Conservation (phyloP, 495 filamentous ascomycete species). For the Daldinia loculata region DNA sequence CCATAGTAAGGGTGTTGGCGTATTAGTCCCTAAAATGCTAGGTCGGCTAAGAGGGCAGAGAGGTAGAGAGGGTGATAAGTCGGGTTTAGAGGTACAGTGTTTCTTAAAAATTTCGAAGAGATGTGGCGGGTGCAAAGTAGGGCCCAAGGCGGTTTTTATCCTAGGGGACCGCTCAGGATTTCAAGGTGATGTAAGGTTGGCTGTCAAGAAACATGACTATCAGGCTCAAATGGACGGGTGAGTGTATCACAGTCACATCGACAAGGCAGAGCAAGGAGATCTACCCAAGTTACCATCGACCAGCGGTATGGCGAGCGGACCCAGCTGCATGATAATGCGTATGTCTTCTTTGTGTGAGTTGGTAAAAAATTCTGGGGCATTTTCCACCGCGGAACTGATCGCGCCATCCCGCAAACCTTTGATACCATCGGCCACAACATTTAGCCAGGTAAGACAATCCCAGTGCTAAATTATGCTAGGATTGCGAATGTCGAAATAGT, state of each 20-base stretch:
- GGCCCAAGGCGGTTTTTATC: constrained; percentile 27
- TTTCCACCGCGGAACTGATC: constrained; percentile 37
- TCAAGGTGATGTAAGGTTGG: constrained; percentile 15
- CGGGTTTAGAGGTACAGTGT: neutral
- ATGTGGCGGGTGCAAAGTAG: neutral
- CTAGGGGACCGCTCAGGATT: constrained; percentile 2
- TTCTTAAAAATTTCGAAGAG: neutral
- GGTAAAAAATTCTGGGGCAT: constrained; percentile 25
- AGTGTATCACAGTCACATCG: constrained; percentile 36
- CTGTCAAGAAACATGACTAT: constrained; percentile 7
- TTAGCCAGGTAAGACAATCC: constrained; percentile 39
- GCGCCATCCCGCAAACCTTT: constrained; percentile 45
- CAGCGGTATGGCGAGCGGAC: constrained; percentile 42
- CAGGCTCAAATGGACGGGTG: constrained; percentile 26
- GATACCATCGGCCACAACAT: constrained; percentile 43
- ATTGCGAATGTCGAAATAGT: constrained; percentile 22
- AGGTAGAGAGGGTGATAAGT: constrained; percentile 1
- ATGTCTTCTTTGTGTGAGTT: constrained; percentile 28
- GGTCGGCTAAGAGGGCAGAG: neutral
- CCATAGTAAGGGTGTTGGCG: constrained; percentile 29
- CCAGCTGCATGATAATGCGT: constrained; percentile 37
- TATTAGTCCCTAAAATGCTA: constrained; percentile 1
- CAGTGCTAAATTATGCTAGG: constrained; percentile 25
- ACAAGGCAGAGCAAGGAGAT: constrained; percentile 25
- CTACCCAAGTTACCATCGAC: constrained; percentile 35